phyloP scores from a whole-genome alignment of 306 rosid species.

The Dryas drummondii region DNA sequence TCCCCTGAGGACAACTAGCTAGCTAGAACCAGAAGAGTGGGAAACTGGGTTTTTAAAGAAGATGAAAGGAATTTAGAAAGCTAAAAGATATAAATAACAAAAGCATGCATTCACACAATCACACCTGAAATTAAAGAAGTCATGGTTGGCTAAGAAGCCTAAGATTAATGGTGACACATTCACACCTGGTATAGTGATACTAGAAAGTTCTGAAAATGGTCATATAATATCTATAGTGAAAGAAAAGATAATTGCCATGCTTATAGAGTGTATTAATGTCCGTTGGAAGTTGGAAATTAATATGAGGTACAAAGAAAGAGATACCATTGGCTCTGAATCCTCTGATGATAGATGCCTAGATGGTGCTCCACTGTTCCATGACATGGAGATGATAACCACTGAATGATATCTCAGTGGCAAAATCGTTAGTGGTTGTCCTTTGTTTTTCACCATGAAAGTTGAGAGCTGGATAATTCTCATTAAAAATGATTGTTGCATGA shows the following conservation, averaged over 20 bases:
- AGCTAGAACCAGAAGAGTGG: conserved; percentile 5
- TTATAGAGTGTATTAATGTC: conserved; percentile 1
- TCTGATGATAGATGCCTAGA: no score
- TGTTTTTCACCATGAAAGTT: background rate
- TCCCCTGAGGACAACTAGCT: background rate
- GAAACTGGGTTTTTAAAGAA: conserved; percentile 16
- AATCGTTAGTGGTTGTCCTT: background rate
- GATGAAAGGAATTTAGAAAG: conserved; percentile 7
- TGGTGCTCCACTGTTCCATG: background rate
- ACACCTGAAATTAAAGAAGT: no score
- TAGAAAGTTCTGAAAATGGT: background rate
- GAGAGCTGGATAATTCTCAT: background rate
- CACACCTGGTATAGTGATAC: background rate
- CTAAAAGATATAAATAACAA: background rate
- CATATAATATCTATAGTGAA: background rate
- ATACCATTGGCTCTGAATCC: background rate
- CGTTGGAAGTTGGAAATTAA: no score
- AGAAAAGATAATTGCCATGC: background rate
- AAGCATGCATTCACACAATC: background rate
- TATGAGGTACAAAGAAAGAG: background rate
- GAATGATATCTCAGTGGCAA: background rate
- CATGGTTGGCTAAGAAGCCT: background rate
- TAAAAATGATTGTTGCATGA: background rate
- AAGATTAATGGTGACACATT: background rate
- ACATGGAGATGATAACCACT: background rate